Evolutionary conservation across 257 asterid genomes (phyloP), one percentile per base, ranked within the genome.

Genomic region (Buddleja alternifolia): DNA sequence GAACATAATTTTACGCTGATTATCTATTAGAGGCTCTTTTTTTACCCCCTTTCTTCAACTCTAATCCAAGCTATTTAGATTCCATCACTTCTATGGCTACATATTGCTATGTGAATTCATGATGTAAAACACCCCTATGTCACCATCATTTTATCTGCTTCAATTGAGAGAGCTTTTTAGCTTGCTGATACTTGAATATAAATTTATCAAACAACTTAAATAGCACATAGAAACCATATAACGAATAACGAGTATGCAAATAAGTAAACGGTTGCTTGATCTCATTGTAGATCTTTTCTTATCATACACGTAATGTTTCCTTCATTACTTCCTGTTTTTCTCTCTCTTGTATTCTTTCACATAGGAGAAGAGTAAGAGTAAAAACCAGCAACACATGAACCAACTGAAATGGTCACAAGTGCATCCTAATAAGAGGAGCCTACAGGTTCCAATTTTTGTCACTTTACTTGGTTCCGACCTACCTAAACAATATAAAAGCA

Each of bases 331-430:
- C 20, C 41, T 6, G 53, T 39, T 25, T 37, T 52, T 23, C 24
- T 12, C 60, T n/a, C 17, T 32, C 41, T 40, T 23, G 3, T 40
- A 20, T 21, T 50, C 46, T 34, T 57, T 60, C 37, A 16, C 57
- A 37, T 39, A 17, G 64, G 56, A 58, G 36, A 37, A n/a, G 10
- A 29, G 42, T 6, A 12, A 39, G 8, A 52, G 45, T 19, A 42
- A 63, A 61, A 60, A 19, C 29, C 12, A 44, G 75, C 23, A 59
- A 67, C 60, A 58, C 9, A 44, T 21, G 55, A 59, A 59, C 67
- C 70, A 41, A 63, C 29, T 34, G 61, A 68, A 69, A 53, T 11
- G 60, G 50, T 44, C 71, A 60, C 46, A 63, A 36, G 54, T 42
- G 39, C 7, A 37, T 8, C 63, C 61, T 21, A 25, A 15, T 46